Evolutionary conservation across 2,329 filamentous ascomycete genomes (phyloP).

Genomic region (Alternaria triticimaculans): DNA sequence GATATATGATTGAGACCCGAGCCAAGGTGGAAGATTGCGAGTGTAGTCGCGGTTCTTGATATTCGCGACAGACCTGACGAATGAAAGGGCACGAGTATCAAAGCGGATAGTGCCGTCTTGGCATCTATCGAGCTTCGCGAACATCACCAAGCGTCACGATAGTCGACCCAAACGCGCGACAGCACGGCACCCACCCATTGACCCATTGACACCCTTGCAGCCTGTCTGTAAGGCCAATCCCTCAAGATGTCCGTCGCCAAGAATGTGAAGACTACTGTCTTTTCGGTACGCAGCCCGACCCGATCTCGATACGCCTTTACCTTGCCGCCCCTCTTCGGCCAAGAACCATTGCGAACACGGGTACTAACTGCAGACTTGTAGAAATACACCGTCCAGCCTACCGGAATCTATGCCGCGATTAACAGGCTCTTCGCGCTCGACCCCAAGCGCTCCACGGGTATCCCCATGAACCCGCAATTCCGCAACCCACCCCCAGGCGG

Average conservation of each 20-base stretch:
- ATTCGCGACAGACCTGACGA: slow-evolving; percentile 3
- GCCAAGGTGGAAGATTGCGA: neutral
- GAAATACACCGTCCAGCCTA: slow-evolving; percentile 96
- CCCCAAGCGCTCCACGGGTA: slow-evolving; percentile 84
- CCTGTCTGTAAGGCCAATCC: slow-evolving; percentile 15
- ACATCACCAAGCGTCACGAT: slow-evolving; percentile 36
- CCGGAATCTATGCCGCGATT: slow-evolving; percentile 84
- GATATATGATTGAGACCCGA: neutral
- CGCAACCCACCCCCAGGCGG: slow-evolving; percentile 83
- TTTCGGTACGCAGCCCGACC: slow-evolving; percentile 33
- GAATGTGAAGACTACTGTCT: slow-evolving; percentile 35
- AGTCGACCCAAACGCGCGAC: slow-evolving; percentile 21
- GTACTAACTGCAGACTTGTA: slow-evolving; percentile 50
- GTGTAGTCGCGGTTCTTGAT: neutral
- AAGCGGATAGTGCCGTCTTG: slow-evolving; percentile 31
- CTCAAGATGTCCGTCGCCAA: slow-evolving; percentile 40
- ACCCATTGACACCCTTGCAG: slow-evolving; percentile 26
- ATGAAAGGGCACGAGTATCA: slow-evolving; percentile 23
- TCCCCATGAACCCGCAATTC: slow-evolving; percentile 92
- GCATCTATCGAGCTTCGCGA: slow-evolving; percentile 30
- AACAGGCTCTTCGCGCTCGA: slow-evolving; percentile 82
- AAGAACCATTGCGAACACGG: neutral
- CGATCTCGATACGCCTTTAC: slow-evolving; percentile 1
- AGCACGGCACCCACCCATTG: slow-evolving; percentile 30
- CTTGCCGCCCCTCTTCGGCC: slow-evolving; percentile 14